These are phyloP conservation scores for Kregervanrija delftensis DNA, from an alignment of 805 yeast genomes.

Conservation along the genomic window DNA sequence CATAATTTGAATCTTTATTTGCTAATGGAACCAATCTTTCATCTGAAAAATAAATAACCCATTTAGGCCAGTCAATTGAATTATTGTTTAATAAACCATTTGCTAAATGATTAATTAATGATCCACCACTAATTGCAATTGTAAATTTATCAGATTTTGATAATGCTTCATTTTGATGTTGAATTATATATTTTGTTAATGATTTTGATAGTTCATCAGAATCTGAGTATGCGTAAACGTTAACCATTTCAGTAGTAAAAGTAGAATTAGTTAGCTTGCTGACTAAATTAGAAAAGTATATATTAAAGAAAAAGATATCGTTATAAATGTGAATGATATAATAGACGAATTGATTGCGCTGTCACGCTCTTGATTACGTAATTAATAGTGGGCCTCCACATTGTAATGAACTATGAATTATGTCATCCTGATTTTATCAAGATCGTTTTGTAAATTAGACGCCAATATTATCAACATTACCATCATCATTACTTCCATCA, in stretches of 20 bases:
- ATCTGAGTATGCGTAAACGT: slow-evolving; percentile 44
- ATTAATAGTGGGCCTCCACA: background rate
- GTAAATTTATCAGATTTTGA: slow-evolving; percentile 41
- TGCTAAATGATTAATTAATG: slow-evolving; percentile 67
- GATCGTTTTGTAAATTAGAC: background rate
- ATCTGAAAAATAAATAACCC: slow-evolving; percentile 84
- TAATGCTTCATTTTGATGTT: slow-evolving; percentile 57
- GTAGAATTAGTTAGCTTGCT: too few species aligned
- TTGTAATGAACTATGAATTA: background rate
- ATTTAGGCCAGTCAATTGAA: slow-evolving; percentile 54
- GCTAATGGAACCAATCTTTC: slow-evolving; percentile 83
- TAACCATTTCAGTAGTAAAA: slow-evolving; percentile 13
- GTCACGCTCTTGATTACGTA: background rate
- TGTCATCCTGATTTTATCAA: background rate
- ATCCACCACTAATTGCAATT: slow-evolving; percentile 88
- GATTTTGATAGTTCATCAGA: slow-evolving; percentile 56
- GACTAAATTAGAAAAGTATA: too few species aligned
- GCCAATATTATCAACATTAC: background rate
- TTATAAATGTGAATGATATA: too few species aligned
- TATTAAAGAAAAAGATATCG: too few species aligned
- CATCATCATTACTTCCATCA: background rate
- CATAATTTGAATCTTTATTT: slow-evolving; percentile 81
- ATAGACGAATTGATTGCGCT: too few species aligned
- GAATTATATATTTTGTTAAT: slow-evolving; percentile 57
- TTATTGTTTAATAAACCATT: slow-evolving; percentile 59